Conservation (phyloP, 2,329 filamentous ascomycete genomes). For the Aspergillus niger region DNA sequence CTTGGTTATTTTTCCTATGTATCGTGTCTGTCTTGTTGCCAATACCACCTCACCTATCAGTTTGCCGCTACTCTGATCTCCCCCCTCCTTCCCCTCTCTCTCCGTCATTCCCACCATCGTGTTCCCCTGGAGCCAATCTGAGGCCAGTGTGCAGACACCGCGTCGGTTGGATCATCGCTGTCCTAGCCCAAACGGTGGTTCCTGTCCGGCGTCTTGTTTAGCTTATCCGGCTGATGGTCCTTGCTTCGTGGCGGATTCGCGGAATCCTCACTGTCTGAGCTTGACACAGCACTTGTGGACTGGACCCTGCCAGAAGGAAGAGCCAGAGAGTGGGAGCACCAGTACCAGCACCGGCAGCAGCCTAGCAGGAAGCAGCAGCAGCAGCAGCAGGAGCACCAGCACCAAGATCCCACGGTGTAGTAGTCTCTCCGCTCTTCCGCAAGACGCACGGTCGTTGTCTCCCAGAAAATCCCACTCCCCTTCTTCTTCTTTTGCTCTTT, state of each 20-base stretch:
- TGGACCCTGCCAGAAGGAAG: slow-evolving; percentile 14
- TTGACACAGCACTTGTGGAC: slow-evolving; percentile 16
- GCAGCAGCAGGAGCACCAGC: slow-evolving; percentile 6
- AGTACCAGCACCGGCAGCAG: neutral
- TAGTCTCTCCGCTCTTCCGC: slow-evolving; percentile 22
- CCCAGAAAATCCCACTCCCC: slow-evolving; percentile 18
- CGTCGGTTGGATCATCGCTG: slow-evolving; percentile 16
- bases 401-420: slow-evolving; percentile 18
- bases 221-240: slow-evolving; percentile 24
- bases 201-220: slow-evolving; percentile 21
- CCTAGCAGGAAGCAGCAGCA: slow-evolving; percentile 7
- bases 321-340: slow-evolving; percentile 7
- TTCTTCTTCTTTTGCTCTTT: slow-evolving; percentile 7
- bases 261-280: slow-evolving; percentile 22
- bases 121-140: slow-evolving; percentile 15
- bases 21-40: neutral
- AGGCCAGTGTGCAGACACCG: slow-evolving; percentile 6
- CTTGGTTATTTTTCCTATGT: neutral
- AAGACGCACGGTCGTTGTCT: slow-evolving; percentile 20
- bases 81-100: neutral
- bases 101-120: slow-evolving; percentile 1
- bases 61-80: neutral
- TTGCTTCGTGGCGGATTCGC: slow-evolving; percentile 27
- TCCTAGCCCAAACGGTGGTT: slow-evolving; percentile 23
- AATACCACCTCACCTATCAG: neutral